These are phyloP conservation scores for Daldinia vernicosa DNA, from an alignment of 495 filamentous ascomycete genomes.

Conservation along the genomic window DNA sequence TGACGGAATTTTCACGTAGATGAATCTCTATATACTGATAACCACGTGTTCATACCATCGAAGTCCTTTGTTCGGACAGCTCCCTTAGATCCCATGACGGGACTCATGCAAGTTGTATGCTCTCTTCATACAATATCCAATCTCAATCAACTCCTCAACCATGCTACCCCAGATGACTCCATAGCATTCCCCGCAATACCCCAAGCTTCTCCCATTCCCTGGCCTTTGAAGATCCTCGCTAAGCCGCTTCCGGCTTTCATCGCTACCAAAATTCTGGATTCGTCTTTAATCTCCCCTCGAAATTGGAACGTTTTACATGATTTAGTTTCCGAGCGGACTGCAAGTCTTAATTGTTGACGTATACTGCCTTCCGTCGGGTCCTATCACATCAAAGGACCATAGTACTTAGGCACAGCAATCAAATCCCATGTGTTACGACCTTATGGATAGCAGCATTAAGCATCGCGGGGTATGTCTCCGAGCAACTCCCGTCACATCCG, in stretches of 20 bases:
- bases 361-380: neutral
- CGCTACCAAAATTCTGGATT: neutral
- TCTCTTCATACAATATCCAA: slow-evolving; percentile 9
- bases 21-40: neutral
- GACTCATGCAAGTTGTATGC: slow-evolving; percentile 1
- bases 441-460: slow-evolving; percentile 1
- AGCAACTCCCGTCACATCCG: neutral
- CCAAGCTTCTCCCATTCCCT: slow-evolving; percentile 20
- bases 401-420: neutral
- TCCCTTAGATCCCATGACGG: neutral
- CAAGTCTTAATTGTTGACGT: neutral
- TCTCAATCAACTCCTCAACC: neutral
- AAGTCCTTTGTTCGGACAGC: neutral
- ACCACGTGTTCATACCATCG: neutral
- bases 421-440: neutral
- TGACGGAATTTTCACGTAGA: neutral
- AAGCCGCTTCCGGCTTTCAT: slow-evolving; percentile 19
- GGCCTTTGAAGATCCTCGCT: slow-evolving; percentile 7
- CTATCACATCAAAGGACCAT: neutral
- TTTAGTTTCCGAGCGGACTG: neutral
- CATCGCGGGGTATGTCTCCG: slow-evolving; percentile 9
- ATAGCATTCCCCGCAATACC: slow-evolving; percentile 9
- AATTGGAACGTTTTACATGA: neutral
- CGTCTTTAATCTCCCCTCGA: neutral
- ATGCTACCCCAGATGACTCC: slow-evolving; percentile 7